phyloP scores from a whole-genome alignment of 768 basidiomycete genomes.

The Lenzites betulinus region DNA sequence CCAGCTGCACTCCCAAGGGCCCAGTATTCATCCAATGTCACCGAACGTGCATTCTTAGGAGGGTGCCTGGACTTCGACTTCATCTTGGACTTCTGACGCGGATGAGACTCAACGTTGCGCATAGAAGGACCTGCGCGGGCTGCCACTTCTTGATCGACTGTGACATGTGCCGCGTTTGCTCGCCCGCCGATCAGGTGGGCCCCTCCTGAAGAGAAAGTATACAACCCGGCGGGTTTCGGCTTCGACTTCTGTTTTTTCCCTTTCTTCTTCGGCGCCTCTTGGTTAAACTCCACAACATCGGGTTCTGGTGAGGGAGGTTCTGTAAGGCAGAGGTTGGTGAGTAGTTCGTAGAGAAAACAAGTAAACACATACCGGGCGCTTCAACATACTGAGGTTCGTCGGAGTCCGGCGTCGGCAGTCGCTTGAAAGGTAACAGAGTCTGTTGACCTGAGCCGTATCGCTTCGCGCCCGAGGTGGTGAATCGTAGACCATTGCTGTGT shows the following conservation, averaged over 20 bases:
- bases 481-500: slow-evolving; percentile 26
- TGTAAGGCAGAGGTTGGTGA: neutral
- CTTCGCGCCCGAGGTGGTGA: slow-evolving; percentile 30
- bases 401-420: neutral
- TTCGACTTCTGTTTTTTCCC: slow-evolving; percentile 7
- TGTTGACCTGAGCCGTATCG: slow-evolving; percentile 21
- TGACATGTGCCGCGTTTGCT: slow-evolving; percentile 35
- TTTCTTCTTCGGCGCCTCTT: slow-evolving; percentile 11
- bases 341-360: too few relatives aligned
- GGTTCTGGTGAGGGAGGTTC: neutral
- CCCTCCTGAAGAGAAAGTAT: slow-evolving; percentile 40
- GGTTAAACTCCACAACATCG: slow-evolving; percentile 8
- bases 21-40: slow-evolving; percentile 12
- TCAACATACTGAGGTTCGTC: neutral
- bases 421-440: slow-evolving; percentile 21
- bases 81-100: neutral
- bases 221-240: slow-evolving; percentile 36
- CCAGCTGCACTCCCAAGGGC: neutral
- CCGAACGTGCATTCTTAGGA: neutral
- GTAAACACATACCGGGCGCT: neutral
- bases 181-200: slow-evolving; percentile 43
- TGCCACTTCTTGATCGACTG: slow-evolving; percentile 47
- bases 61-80: slow-evolving; percentile 2
- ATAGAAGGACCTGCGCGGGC: slow-evolving; percentile 23
- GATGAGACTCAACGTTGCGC: neutral